Base-by-base conservation (phyloP, 2,329 filamentous ascomycete species). In the Herpomyces periplanetae region DNA sequence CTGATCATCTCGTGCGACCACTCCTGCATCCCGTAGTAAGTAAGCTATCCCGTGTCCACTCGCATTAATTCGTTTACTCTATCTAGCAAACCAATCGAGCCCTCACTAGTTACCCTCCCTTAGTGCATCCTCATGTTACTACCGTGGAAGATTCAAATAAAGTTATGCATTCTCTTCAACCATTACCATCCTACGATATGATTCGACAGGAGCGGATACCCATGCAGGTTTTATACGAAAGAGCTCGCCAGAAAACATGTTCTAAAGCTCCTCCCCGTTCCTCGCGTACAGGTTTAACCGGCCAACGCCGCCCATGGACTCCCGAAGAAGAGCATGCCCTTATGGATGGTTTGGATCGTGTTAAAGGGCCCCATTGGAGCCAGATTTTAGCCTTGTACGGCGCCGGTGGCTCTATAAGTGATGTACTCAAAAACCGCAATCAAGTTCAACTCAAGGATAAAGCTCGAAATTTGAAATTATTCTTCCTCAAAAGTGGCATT, bases 371-470 rank as follows among this genome's bases (percentile, higher is more conserved):
- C 8, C 69, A 87, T 31, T 87, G 71, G 71, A 75, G 65, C 28
- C 69, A 85, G 33, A 87, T 87, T 17, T 44, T 87, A 6, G 60
- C 60, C 2, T 49, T 85, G 16, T 85, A 75, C 33, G 71, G 71
- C 1, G 50, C 55, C 0, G 63, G 61, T 16, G 71, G 71, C 3
- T 63, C 60, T 0, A 53, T 75, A 10, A 73, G 58, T 17, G 62
- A 75, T 28, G 63, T 75, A 10, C 46, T 85, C 9, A 75, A 73
- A 28, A 71, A 85, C 33, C 52, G 69, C 13, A 84, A 71, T 17
- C 69, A 87, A 32, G 71, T 87, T 1, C 71, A 85, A 33, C 45
- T 85, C 6, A 87, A 87, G 36, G 69, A 87, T 33, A 87, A 87
- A 37, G 69, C 69, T 1, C 49, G 69, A 19, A 87, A 87, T 27